phyloP scores from a whole-genome alignment of 1,284 basidiomycete genomes.

The Apiotrichum akiyoshidainum region DNA sequence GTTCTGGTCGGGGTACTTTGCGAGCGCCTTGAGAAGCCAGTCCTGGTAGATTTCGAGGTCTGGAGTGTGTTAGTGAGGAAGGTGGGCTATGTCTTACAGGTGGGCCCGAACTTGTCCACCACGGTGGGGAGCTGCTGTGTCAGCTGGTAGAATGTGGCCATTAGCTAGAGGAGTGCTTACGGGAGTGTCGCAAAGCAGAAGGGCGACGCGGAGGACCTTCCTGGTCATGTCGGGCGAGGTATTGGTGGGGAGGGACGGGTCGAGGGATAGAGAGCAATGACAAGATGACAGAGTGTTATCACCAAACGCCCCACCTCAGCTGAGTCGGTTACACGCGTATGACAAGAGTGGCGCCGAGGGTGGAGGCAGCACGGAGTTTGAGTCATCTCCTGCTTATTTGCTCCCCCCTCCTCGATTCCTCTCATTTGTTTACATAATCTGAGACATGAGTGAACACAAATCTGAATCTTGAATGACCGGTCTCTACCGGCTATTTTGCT shows the following conservation, averaged over 20 bases:
- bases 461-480: not conserved
- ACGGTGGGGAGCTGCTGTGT: conserved; percentile 40
- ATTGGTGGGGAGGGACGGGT: no score
- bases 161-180: conserved; percentile 24
- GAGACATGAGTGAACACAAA: no score
- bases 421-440: not conserved
- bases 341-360: not conserved
- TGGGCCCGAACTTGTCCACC: conserved; percentile 37
- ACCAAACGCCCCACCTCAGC: no score
- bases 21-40: conserved; percentile 46
- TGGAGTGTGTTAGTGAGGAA: conserved; percentile 8
- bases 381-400: not conserved
- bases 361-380: not conserved
- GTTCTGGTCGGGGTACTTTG: conserved; percentile 32
- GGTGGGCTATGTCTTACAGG: conserved; percentile 29
- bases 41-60: conserved; percentile 50
- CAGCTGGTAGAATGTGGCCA: not conserved
- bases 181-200: conserved; percentile 50
- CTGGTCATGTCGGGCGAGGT: conserved; percentile 15
- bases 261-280: no score
- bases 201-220: conserved; percentile 40
- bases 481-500: not conserved
- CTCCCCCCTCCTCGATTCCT: not conserved
- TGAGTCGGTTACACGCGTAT: no score
- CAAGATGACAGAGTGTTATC: no score